Conservation (phyloP, 169 alveolate species). For the Theileria parva region DNA sequence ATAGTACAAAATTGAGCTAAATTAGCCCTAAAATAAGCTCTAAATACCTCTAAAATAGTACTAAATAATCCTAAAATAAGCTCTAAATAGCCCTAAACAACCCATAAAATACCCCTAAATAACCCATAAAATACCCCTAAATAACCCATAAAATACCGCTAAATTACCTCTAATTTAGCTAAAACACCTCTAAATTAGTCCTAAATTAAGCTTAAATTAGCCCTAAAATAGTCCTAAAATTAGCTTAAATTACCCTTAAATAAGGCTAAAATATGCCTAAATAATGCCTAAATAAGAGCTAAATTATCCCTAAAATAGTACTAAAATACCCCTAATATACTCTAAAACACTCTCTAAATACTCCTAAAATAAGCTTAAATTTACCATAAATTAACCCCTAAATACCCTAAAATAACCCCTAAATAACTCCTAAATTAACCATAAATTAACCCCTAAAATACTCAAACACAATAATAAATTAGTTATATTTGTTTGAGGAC, state of each 20-base stretch:
- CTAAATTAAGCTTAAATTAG: not conserved
- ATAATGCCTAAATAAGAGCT: too few species aligned
- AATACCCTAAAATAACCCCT: too few species aligned
- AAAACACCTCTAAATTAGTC: not conserved
- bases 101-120: not conserved
- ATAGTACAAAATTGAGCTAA: too few species aligned
- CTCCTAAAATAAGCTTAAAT: too few species aligned
- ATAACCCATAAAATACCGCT: not conserved
- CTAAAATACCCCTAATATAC: not conserved
- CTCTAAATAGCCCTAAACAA: not conserved
- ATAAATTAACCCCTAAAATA: not conserved
- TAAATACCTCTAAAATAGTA: too few species aligned
- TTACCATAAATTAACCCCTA: too few species aligned
- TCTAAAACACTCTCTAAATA: not conserved
- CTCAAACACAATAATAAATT: not conserved
- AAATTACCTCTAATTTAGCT: not conserved
- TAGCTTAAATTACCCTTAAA: not conserved
- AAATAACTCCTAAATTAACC: too few species aligned
- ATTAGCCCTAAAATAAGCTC: too few species aligned
- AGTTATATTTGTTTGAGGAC: conserved; percentile 61
- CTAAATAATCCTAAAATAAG: too few species aligned
- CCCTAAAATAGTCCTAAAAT: not conserved
- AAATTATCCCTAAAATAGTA: not conserved
- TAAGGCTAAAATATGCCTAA: too few species aligned
- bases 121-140: not conserved